Evolutionary conservation across 805 yeast species (phyloP).

Genomic region (Candida boleticola): DNA sequence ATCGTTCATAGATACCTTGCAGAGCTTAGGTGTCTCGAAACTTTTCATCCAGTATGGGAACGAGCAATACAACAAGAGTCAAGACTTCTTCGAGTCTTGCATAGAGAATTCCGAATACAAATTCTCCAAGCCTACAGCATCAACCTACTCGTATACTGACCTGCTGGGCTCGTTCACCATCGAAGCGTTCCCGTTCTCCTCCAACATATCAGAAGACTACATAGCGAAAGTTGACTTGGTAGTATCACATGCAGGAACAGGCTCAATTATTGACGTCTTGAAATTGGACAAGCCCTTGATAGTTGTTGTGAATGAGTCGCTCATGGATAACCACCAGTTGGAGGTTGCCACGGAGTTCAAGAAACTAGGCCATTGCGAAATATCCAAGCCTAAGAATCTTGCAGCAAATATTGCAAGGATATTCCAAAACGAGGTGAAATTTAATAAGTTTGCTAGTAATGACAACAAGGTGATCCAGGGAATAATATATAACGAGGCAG

Average conservation of each 20-base stretch:
- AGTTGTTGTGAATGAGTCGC: slow-evolving; percentile 63
- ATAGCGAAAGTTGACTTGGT: slow-evolving; percentile 55
- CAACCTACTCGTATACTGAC: not conserved
- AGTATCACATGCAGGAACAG: slow-evolving; percentile 89
- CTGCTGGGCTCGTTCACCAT: slow-evolving; percentile 10
- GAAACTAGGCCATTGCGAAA: slow-evolving; percentile 11
- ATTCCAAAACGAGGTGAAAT: not conserved
- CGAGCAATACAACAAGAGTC: slow-evolving; percentile 16
- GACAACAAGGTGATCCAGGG: not conserved
- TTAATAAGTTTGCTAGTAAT: not conserved
- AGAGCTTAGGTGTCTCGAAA: slow-evolving; percentile 30
- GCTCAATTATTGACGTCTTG: slow-evolving; percentile 80
- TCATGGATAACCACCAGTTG: slow-evolving; percentile 87
- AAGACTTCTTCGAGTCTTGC: slow-evolving; percentile 2
- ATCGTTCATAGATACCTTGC: slow-evolving; percentile 35
- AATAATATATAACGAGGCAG: not conserved
- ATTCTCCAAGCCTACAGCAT: slow-evolving; percentile 1
- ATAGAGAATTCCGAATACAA: not conserved
- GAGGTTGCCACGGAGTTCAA: slow-evolving; percentile 56
- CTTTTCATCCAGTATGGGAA: slow-evolving; percentile 32
- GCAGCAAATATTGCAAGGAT: not conserved
- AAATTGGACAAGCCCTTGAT: slow-evolving; percentile 55
- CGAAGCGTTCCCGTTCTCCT: slow-evolving; percentile 27
- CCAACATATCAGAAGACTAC: slow-evolving; percentile 23
- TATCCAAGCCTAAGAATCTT: not conserved